Conservation (phyloP, 805 yeast species). For the Blastobotrys parvus region DNA sequence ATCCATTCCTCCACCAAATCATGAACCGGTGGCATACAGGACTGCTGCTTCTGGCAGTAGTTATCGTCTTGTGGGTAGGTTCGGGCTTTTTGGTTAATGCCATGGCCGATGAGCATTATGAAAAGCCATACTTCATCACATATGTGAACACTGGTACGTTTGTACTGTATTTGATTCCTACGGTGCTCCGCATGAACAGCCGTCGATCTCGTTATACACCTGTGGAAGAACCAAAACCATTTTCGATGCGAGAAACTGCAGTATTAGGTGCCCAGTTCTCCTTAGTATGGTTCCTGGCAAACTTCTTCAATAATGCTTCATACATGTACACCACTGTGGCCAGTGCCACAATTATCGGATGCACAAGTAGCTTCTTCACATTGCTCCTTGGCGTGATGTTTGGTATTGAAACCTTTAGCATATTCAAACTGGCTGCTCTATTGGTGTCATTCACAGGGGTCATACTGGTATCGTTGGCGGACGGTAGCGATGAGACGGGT, state of each 20-base stretch:
- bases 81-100: conserved; percentile 81
- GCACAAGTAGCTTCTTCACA: conserved; percentile 92
- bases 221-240: conserved; percentile 1
- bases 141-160: conserved; percentile 86
- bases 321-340: conserved; percentile 86
- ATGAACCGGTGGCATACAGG: conserved; percentile 63
- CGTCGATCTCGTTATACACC: neutral
- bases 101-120: conserved; percentile 58
- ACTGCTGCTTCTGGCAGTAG: conserved; percentile 59
- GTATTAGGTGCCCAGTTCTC: conserved; percentile 73
- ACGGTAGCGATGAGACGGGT: conserved; percentile 20
- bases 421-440: conserved; percentile 60
- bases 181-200: conserved; percentile 4
- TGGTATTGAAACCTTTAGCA: conserved; percentile 60
- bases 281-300: conserved; percentile 83
- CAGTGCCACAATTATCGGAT: conserved; percentile 84
- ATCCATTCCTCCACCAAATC: too few species aligned
- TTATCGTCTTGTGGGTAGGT: conserved; percentile 82
- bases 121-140: conserved; percentile 89
- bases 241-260: conserved; percentile 51
- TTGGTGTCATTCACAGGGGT: conserved; percentile 71
- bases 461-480: conserved; percentile 57
- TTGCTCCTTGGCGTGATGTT: conserved; percentile 68
- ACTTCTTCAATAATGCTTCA: conserved; percentile 81
- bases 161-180: conserved; percentile 50